Conservation (phyloP, 257 asterid species). For the Fraxinus excelsior region DNA sequence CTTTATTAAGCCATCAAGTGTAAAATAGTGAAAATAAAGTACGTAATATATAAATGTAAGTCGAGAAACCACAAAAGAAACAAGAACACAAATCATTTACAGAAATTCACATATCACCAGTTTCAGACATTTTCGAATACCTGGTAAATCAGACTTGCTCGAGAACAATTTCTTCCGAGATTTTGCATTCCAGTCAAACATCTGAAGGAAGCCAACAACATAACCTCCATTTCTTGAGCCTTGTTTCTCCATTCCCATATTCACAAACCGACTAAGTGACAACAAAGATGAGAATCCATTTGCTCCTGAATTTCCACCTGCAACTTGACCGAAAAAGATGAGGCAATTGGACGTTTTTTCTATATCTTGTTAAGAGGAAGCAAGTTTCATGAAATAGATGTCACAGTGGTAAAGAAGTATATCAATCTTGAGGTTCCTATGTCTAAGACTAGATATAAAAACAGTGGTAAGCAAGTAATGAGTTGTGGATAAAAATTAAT, state of each 20-base stretch:
- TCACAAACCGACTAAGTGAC: slow-evolving; percentile 23
- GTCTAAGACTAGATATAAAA: background rate
- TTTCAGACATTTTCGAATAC: slow-evolving; percentile 29
- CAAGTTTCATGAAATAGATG: slow-evolving; percentile 14
- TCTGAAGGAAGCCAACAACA: slow-evolving; percentile 85
- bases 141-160: slow-evolving; percentile 69
- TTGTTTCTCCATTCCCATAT: slow-evolving; percentile 74
- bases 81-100: background rate
- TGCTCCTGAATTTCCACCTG: slow-evolving; percentile 29
- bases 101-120: background rate
- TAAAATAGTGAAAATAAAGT: too few species aligned
- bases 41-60: too few species aligned
- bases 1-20: background rate
- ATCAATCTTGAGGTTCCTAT: background rate
- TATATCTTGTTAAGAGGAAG: background rate
- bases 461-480: slow-evolving; percentile 10
- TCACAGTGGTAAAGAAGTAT: slow-evolving; percentile 1
- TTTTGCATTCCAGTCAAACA: slow-evolving; percentile 90
- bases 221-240: slow-evolving; percentile 66
- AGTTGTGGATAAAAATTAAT: slow-evolving; percentile 3
- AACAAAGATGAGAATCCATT: slow-evolving; percentile 10
- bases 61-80: slow-evolving; percentile 1
- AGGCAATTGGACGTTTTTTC: background rate
- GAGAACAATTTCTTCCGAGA: slow-evolving; percentile 83
- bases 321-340: slow-evolving; percentile 18